Evolutionary conservation across 2,329 filamentous ascomycete genomes (phyloP), one percentile per base, ranked within the genome.

Genomic region (Phialophora macrospora): DNA sequence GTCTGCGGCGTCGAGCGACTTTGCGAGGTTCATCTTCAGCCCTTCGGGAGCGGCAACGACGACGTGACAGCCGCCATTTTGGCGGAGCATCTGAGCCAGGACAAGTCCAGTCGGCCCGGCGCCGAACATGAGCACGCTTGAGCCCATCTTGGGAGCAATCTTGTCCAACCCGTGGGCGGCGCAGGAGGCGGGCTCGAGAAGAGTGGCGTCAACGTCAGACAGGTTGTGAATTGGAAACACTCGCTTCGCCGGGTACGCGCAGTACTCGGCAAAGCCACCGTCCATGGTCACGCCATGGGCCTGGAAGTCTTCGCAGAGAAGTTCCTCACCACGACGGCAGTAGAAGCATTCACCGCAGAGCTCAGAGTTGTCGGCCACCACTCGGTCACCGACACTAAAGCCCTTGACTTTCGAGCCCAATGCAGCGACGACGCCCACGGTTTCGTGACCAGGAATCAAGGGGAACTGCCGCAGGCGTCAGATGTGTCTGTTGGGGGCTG

Each of bases 331-430:
- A 63, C 87, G 85, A 69, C 86, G 85, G 80, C 89, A 91, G 80
- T 90, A 90, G 82, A 89, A 90, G 79, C 89, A 91, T 76, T 88
- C 84, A 56, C 85, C 85, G 77, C 89, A 91, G 51, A 90, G 84
- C 75, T 90, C 79, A 4, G 79, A 82, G 74, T 80, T 80, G 69
- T 80, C 78, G 8, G 78, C 86, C 64, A 85, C 85, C 38, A 90
- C 87, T 55, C 87, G 84, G 72, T 89, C 86, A 62, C 87, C 87
- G 62, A 90, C 73, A 57, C 82, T 73, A 77, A 90, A 87, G 51
- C 80, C 83, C 71, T 83, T 85, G 68, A 89, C 87, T 70, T 86
- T 82, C 67, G 81, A 81, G 55, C 85, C 85, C 46, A 86, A 74
- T 12, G 82, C 85, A 34, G 85, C 88, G 62, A 90, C 82, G 41